Conservation (phyloP, 176 grass and related monocot genomes). For the Saccharum officinarum region DNA sequence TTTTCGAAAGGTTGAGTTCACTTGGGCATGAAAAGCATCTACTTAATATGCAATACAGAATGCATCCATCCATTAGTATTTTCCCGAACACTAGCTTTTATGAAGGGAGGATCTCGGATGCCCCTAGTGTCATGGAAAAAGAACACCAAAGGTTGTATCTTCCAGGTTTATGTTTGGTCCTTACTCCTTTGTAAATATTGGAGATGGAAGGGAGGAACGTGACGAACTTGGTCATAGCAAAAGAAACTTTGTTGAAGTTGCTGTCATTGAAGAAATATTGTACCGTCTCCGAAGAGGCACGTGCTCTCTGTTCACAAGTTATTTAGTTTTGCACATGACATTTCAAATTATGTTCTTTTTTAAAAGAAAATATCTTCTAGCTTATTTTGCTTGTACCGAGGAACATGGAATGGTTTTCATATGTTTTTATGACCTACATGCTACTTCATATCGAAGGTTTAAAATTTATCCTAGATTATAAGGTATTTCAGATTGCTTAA, state of each 20-base stretch:
- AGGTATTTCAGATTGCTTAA: background rate
- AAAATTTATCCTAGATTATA: background rate
- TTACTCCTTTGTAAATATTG: slow-evolving; percentile 77
- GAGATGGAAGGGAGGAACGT: slow-evolving; percentile 47
- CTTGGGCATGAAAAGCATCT: slow-evolving; percentile 65
- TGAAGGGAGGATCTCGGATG: slow-evolving; percentile 62
- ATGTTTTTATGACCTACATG: background rate
- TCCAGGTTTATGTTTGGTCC: slow-evolving; percentile 59
- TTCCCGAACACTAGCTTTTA: slow-evolving; percentile 82
- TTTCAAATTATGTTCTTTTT: background rate
- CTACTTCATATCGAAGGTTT: background rate
- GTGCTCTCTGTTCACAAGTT: background rate
- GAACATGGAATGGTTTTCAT: background rate
- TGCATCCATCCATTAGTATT: slow-evolving; percentile 81
- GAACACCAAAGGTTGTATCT: slow-evolving; percentile 51
- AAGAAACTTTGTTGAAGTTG: slow-evolving; percentile 65
- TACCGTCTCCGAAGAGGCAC: slow-evolving; percentile 48
- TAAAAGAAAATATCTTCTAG: background rate
- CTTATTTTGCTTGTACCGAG: background rate
- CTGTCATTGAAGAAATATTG: slow-evolving; percentile 53
- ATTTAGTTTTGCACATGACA: background rate
- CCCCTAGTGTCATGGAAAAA: slow-evolving; percentile 60
- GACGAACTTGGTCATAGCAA: slow-evolving; percentile 53
- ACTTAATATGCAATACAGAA: slow-evolving; percentile 81
- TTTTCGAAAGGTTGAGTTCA: slow-evolving; percentile 80